Evolutionary conservation across 106 monocot species (phyloP).

Genomic region (Dioscorea zingiberensis): DNA sequence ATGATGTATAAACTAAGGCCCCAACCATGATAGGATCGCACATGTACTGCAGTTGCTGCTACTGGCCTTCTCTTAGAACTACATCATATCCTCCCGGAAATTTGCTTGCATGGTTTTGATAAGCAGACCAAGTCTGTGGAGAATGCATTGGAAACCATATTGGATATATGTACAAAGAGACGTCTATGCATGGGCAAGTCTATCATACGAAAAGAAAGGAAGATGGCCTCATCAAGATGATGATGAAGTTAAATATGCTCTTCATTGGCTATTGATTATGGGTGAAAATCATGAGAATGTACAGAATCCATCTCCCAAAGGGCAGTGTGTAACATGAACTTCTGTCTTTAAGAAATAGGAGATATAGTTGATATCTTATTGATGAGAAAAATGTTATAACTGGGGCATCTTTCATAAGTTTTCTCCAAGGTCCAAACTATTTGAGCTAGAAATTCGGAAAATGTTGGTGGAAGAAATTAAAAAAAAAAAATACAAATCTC

Average conservation of each 20-base stretch:
- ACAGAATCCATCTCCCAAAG: no score
- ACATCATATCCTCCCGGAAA: slow-evolving; percentile 26
- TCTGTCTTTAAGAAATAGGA: no score
- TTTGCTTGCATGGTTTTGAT: slow-evolving; percentile 34
- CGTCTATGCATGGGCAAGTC: slow-evolving; percentile 67
- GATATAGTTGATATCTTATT: no score
- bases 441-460: no score
- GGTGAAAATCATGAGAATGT: no score
- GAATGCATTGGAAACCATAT: slow-evolving; percentile 46
- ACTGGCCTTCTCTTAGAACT: slow-evolving; percentile 80
- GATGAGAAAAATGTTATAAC: no score
- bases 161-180: slow-evolving; percentile 53
- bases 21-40: slow-evolving; percentile 92
- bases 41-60: slow-evolving; percentile 95
- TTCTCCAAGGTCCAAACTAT: no score
- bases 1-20: slow-evolving; percentile 95
- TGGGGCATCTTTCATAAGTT: no score
- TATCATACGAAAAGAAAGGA: slow-evolving; percentile 45
- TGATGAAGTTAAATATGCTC: neutral
- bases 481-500: no score
- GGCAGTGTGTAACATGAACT: no score
- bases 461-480: no score
- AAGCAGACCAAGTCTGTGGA: slow-evolving; percentile 76
- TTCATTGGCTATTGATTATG: neutral
- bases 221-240: neutral